Base-by-base conservation (phyloP, 768 basidiomycete species). In the Amanita jacksonii region DNA sequence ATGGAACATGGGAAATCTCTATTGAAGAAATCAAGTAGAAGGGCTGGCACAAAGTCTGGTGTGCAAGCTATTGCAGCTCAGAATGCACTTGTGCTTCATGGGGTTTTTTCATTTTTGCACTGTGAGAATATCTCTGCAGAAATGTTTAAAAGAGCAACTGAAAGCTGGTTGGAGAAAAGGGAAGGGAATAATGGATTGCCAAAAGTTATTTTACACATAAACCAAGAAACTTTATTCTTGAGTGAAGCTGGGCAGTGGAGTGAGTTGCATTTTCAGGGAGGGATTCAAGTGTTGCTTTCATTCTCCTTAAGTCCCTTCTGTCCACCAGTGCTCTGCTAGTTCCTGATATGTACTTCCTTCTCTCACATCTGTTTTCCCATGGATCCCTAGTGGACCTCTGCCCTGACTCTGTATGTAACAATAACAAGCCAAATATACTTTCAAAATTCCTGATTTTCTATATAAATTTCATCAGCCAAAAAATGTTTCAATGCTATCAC, bases 1-100 rank as follows among this genome's bases (percentile, higher is more conserved):
- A 54, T 43, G 46, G 46, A 16, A 52, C 53, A 18, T 54, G 53
- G 51, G 53, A 54, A 8, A 15, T 53, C 12, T 53, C 54, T 40
- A 44, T 49, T 20, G 3, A 42, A 16, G 45, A 30, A n/a, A 51
- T 55, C 31, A 27, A 51, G 42, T 16, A 28, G 25, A 3, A 46
- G 38, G 32, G 48, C 50, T 30, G 15, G 8, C 23, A 16, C n/a
- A 6, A 9, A 16, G 10, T 9, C 15, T 13, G 10, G 15, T 23
- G 5, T 31, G 18, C 16, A 27, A 13, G 7, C 10, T 8, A 13
- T 42, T 24, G 46, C 37, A 10, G 51, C 52, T 7, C 28, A 55
- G 30, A 46, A 9, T 43, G 54, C 54, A 8, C 38, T 55, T 46
- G 44, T 55, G 38, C 46, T 53, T 20, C 36, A 51, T n/a, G 49